Evolutionary conservation across 176 grass and related monocot species (phyloP), one percentile per base, ranked within the genome.

Genomic region (Tillandsia fasciculata): DNA sequence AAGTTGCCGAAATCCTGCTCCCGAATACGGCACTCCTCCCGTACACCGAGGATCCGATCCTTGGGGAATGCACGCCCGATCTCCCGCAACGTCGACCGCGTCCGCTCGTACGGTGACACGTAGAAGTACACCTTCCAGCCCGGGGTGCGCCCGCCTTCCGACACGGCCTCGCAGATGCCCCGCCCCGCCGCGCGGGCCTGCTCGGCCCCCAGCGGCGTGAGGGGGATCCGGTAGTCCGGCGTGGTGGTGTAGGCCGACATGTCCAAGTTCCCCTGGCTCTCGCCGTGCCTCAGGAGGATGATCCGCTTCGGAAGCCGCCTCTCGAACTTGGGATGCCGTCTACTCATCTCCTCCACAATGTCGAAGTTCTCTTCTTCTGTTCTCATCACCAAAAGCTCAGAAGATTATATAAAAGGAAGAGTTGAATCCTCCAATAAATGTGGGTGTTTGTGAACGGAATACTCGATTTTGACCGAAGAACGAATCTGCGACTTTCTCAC

Each of bases 1-100:
- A 99, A 99, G 67, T 99, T 99, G 10, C 94, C 94, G 27, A 99
- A 99, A 64, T 99, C 94, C 84, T 99, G 94, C 84, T 99, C 94
- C 47, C 94, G 70, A 72, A 99, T 74, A 70, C 94, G 87, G 84
- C 87, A 99, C 72, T 99, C 94, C 82, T 99, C 94, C 70, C 94
- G 81, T 47, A 68, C 94, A 13, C 94, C 94, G 77, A 99, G 74
- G 82, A 99, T 75, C 79, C 84, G 79, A 53, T 79, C 23, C n/a
- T 80, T 79, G 1, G 89, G 75, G 79, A 99, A 99, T 12, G 94
- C 82, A 63, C 80, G 77, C 27, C 87, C 94, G 47, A 99, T 84
- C 82, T 87, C 84, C 6, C 77, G 79, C 23, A 99, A 87, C 57
- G 94, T 99, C 79, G 80, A 74, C 63, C 89, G 84, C 18, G 94